A percentile compares a stretch with the other conserved stretches of the same genome.
Evolutionary conservation across 306 rosid genomes (phyloP).

Genomic region (cucumber (Cucumis sativus)): DNA sequence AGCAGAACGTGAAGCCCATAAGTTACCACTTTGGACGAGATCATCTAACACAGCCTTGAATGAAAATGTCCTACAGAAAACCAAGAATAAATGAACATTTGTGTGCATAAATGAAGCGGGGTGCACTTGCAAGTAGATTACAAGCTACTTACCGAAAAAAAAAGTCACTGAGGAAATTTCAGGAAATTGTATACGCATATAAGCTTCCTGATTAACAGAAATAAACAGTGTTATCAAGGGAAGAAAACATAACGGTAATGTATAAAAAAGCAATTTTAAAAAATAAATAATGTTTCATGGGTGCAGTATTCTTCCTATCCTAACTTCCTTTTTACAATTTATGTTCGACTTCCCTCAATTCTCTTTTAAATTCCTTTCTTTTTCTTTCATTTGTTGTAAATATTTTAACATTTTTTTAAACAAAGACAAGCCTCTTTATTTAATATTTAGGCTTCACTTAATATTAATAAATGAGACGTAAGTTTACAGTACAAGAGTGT

Average conservation of each 20-base stretch:
- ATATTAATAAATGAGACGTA: too few species aligned
- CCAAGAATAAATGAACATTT: background rate
- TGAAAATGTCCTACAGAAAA: conserved; percentile 5
- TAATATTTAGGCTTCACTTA: too few species aligned
- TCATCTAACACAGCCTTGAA: background rate
- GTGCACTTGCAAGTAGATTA: background rate
- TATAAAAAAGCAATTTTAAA: background rate
- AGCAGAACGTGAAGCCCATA: background rate
- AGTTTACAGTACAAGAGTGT: too few species aligned
- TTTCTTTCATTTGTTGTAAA: background rate
- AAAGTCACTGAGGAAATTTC: conserved; percentile 28
- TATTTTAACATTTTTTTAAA: background rate
- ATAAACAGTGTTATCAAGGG: background rate
- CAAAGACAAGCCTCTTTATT: too few species aligned
- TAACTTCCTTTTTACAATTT: background rate
- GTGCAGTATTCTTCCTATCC: background rate
- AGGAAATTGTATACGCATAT: conserved; percentile 69
- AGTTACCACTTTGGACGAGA: background rate
- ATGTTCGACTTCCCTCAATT: background rate
- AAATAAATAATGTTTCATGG: background rate
- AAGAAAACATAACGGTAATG: background rate
- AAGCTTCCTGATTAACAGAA: conserved; percentile 51
- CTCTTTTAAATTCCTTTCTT: background rate
- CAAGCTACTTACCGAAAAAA: conserved; percentile 27
- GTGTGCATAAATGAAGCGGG: background rate